A percentile compares a stretch with the other conserved stretches of the same genome.
Conservation (phyloP, 345 rosid genomes). For the Acer campestre region DNA sequence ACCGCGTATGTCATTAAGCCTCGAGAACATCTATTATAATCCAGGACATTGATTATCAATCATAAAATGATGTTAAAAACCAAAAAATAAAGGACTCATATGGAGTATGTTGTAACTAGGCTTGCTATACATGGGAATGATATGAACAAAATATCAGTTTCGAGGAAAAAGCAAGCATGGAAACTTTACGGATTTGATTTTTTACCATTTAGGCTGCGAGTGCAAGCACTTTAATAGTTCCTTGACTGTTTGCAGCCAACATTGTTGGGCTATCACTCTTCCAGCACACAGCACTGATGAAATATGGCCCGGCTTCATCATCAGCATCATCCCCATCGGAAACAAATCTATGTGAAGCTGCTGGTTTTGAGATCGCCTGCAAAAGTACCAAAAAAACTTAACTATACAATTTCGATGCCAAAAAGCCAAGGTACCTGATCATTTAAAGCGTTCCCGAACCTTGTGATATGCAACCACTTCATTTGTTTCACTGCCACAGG, state of each 20-base stretch:
- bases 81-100: background rate
- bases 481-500: conserved; percentile 76
- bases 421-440: background rate
- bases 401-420: background rate
- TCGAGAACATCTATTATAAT: background rate
- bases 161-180: background rate
- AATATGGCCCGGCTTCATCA: conserved; percentile 41
- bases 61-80: background rate
- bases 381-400: background rate
- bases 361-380: conserved; percentile 60
- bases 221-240: conserved; percentile 51
- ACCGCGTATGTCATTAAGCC: too few relatives aligned
- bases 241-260: conserved; percentile 63
- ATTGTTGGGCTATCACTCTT: conserved; percentile 58
- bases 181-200: too few relatives aligned
- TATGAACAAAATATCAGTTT: background rate
- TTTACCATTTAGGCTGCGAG: conserved; percentile 47
- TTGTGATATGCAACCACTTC: conserved; percentile 74
- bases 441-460: conserved; percentile 30
- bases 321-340: conserved; percentile 39
- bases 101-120: background rate
- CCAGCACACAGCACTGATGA: conserved; percentile 72
- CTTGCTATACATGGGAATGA: background rate
- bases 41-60: background rate
- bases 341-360: conserved; percentile 51